Evolutionary conservation across 345 rosid species (phyloP).

Genomic region (Salix brachista): DNA sequence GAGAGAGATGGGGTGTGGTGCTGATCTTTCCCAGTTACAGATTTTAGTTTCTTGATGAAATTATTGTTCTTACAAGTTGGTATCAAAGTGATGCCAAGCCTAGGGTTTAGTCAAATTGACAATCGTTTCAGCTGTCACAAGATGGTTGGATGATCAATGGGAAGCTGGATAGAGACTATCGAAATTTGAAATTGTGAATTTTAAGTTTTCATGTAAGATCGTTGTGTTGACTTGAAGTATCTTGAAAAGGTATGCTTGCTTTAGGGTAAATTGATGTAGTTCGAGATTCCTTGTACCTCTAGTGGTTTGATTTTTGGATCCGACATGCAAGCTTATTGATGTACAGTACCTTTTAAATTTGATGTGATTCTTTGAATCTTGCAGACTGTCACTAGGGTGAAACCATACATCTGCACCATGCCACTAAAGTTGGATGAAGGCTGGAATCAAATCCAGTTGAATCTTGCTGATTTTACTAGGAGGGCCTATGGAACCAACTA

Average conservation of each 20-base stretch:
- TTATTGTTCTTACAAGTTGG: background rate
- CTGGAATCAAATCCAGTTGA: conserved; percentile 94
- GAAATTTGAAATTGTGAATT: background rate
- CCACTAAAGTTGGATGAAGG: conserved; percentile 94
- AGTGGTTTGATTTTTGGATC: background rate
- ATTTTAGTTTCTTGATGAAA: background rate
- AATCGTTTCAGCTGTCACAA: too few species aligned
- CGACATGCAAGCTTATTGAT: background rate
- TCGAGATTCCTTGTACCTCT: background rate
- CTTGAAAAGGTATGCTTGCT: background rate
- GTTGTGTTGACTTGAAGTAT: background rate
- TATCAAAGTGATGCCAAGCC: background rate
- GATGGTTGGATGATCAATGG: background rate
- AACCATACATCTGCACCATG: conserved; percentile 94
- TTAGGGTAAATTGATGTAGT: background rate
- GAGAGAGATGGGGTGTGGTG: too few species aligned
- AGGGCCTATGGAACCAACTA: conserved; percentile 97
- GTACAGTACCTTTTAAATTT: background rate
- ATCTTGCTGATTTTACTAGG: conserved; percentile 82
- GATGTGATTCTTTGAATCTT: conserved; percentile 2
- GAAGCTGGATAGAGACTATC: background rate
- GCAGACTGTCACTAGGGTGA: conserved; percentile 83
- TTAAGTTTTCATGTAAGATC: background rate
- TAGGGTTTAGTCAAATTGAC: background rate
- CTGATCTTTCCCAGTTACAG: too few species aligned